Conservation (phyloP, 2,329 filamentous ascomycete species). For the Aspergillus fumigatiaffinis region DNA sequence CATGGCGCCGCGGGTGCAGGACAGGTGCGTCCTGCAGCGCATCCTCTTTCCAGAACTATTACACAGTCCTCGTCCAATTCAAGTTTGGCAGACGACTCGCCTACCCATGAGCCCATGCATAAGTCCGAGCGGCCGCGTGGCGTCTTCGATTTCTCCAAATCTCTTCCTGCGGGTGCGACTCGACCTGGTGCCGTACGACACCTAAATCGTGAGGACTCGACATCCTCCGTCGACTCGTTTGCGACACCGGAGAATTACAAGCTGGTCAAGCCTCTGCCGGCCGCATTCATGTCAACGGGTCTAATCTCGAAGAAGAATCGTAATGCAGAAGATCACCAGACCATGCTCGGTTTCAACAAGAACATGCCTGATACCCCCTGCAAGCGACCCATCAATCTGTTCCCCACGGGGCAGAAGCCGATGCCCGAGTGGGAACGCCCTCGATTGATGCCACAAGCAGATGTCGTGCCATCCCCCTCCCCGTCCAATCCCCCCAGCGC, state of each 20-base stretch:
- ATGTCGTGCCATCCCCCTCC: conserved; percentile 73
- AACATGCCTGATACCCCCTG: conserved; percentile 92
- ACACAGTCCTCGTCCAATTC: conserved; percentile 83
- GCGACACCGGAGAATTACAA: conserved; percentile 76
- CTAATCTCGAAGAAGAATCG: conserved; percentile 93
- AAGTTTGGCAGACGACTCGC: conserved; percentile 70
- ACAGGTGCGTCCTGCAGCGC: conserved; percentile 50
- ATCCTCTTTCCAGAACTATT: conserved; percentile 81
- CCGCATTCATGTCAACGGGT: conserved; percentile 90
- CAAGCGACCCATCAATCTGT: conserved; percentile 72
- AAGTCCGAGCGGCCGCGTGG: conserved; percentile 52
- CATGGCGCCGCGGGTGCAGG: conserved; percentile 24
- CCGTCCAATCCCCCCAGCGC: conserved; percentile 67
- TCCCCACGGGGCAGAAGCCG: conserved; percentile 59
- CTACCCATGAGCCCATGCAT: conserved; percentile 57
- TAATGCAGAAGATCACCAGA: conserved; percentile 64
- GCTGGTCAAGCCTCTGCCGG: conserved; percentile 68
- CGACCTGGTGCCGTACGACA: conserved; percentile 45
- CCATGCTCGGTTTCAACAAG: conserved; percentile 52
- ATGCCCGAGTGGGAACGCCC: conserved; percentile 58
- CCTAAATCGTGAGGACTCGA: conserved; percentile 47
- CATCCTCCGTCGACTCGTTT: conserved; percentile 52
- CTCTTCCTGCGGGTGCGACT: conserved; percentile 64
- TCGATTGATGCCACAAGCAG: conserved; percentile 65
- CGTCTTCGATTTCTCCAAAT: conserved; percentile 65